Evolutionary conservation across 1,139 yeast species (phyloP).

Genomic region (Neolecta irregularis): DNA sequence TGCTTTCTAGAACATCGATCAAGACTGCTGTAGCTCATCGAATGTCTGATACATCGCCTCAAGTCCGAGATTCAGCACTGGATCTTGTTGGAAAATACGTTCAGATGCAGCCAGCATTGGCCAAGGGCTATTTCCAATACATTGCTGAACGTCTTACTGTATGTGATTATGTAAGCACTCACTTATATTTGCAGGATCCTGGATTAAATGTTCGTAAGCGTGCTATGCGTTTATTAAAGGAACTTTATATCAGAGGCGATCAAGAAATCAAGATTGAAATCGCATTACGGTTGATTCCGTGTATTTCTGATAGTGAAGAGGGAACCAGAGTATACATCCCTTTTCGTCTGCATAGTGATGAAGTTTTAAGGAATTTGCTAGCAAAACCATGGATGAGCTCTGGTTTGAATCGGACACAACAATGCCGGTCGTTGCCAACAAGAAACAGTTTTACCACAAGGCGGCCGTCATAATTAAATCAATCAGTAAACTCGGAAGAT

Average conservation of each 20-base stretch:
- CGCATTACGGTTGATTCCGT: conserved; percentile 35
- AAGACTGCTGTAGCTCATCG: conserved; percentile 38
- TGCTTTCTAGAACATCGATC: conserved; percentile 37
- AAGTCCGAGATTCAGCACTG: conserved; percentile 60
- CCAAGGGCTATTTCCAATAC: conserved; percentile 35
- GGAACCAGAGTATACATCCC: conserved; percentile 5
- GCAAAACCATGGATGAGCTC: conserved; percentile 28
- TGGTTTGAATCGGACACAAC: too few species aligned
- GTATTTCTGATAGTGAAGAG: conserved; percentile 60
- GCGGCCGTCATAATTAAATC: too few species aligned
- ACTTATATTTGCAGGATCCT: conserved; percentile 31
- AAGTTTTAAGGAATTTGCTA: conserved; percentile 34
- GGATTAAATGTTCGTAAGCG: conserved; percentile 53
- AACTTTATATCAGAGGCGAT: conserved; percentile 31
- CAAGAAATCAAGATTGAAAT: conserved; percentile 30
- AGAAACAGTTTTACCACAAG: too few species aligned
- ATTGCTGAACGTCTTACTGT: conserved; percentile 30
- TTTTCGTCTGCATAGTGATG: not conserved
- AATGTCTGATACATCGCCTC: conserved; percentile 46
- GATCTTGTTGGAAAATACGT: conserved; percentile 48
- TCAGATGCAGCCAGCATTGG: conserved; percentile 30
- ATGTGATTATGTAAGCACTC: not conserved
- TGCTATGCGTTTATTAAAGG: conserved; percentile 38
- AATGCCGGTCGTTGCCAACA: too few species aligned
- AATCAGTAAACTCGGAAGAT: too few species aligned